Evolutionary conservation across 1,284 basidiomycete genomes (phyloP), one percentile per base, ranked within the genome.

Genomic region (Porodaedalea pini): DNA sequence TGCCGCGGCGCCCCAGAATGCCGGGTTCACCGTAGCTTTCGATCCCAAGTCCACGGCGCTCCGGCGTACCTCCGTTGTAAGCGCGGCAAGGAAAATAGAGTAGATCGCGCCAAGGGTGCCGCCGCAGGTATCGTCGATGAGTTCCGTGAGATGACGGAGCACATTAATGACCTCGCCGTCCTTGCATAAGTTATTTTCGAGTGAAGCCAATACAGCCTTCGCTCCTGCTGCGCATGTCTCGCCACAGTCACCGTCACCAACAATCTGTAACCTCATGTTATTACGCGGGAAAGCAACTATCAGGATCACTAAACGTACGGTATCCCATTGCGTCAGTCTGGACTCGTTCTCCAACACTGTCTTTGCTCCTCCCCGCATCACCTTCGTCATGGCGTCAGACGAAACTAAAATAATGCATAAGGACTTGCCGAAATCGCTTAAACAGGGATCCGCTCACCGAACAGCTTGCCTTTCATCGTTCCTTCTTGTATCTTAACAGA

Each of bases 51-150:
- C 3, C 3, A 50, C 17, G 19, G n/a, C 10, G 21, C 15, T 40
- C 5, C 44, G 34, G 21, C 57, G 51, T 8, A 61, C 59, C 21
- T 59, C 59, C 1, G 59, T 56, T 13, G 59, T 61, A 25, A 61
- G 51, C 8, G 59, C 59, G 15, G 59, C 59, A 17, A 61, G 59
- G 47, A 61, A 61, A 23, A 61, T 61, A 15, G 58, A 59, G 48
- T 54, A 61, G 36, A 61, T 61, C 23, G 59, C 59, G n/a, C 59
- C 59, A 3, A 61, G 57, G 11, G 59, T 61, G 13, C 59, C 59
- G 19, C 59, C 59, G n/a, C 57, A 61, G 27, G 52, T 61, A 29
- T 61, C 57, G 50, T 61, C 60, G 31, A 61, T 56, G 23, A 61
- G 54, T 31, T 61, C 60, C 17, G 60, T 61, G 11, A 61, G 17